Percentiles rank a stretch among this genome's conserved stretches.
phyloP scores from a whole-genome alignment of 1,139 yeast genomes.

The Magnusiomyces ingens region DNA sequence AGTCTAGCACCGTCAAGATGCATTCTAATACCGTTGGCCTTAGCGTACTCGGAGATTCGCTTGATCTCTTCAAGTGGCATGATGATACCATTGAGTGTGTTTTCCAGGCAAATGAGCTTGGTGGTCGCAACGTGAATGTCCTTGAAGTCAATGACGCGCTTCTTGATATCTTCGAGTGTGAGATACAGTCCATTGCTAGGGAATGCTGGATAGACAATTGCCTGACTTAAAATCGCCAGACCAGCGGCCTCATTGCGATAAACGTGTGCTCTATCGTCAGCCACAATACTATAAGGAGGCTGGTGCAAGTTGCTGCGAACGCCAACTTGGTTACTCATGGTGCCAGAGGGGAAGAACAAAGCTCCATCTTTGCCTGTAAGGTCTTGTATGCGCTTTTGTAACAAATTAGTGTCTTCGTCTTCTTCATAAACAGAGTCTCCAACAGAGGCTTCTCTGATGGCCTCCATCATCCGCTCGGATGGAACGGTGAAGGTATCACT shows the following conservation, averaged over 20 bases:
- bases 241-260: slow-evolving; percentile 87
- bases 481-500: slow-evolving; percentile 93
- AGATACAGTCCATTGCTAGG: slow-evolving; percentile 70
- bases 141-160: slow-evolving; percentile 61
- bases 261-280: slow-evolving; percentile 83
- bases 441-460: slow-evolving; percentile 52
- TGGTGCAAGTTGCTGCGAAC: slow-evolving; percentile 68
- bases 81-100: slow-evolving; percentile 78
- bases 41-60: slow-evolving; percentile 67
- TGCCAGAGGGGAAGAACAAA: slow-evolving; percentile 80
- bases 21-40: slow-evolving; percentile 52
- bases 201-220: slow-evolving; percentile 80
- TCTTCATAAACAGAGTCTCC: slow-evolving; percentile 92
- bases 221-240: slow-evolving; percentile 79
- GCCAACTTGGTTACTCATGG: slow-evolving; percentile 85
- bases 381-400: slow-evolving; percentile 60
- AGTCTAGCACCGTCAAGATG: slow-evolving; percentile 96
- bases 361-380: slow-evolving; percentile 82
- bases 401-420: slow-evolving; percentile 58
- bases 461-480: slow-evolving; percentile 63
- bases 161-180: slow-evolving; percentile 72
- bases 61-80: slow-evolving; percentile 76
- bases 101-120: slow-evolving; percentile 74
- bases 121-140: slow-evolving; percentile 91
- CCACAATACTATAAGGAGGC: slow-evolving; percentile 80